phyloP scores from a whole-genome alignment of 768 basidiomycete species.

The Boletus barrowsii region DNA sequence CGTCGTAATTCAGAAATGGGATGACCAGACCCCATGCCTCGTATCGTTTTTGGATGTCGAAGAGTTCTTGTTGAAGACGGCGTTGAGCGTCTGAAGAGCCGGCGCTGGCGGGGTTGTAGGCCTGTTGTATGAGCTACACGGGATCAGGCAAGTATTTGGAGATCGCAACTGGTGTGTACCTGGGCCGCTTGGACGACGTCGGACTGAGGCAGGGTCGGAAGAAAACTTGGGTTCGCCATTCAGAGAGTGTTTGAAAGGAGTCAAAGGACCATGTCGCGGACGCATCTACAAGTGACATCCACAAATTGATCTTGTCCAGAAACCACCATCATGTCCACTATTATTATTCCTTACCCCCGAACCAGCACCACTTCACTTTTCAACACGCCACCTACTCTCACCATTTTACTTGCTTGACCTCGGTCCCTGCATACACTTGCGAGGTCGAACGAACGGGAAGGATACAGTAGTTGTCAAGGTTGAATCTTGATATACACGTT shows the following conservation, averaged over 20 bases:
- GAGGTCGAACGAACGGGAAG: no score
- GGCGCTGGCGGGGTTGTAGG: constrained; percentile 52
- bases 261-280: no score
- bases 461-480: no score
- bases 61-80: constrained; percentile 66
- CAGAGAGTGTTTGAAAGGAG: neutral
- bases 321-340: no score
- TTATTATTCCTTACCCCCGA: no score
- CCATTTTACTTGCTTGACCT: no score
- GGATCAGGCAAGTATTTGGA: constrained; percentile 7
- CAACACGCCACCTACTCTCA: no score
- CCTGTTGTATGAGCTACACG: constrained; percentile 65
- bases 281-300: no score
- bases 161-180: constrained; percentile 39
- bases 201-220: constrained; percentile 48
- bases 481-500: no score
- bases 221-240: constrained; percentile 36
- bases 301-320: no score
- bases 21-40: constrained; percentile 85
- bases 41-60: constrained; percentile 69
- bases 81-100: constrained; percentile 59
- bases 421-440: no score
- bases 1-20: constrained; percentile 66
- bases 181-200: constrained; percentile 59
- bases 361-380: no score